Evolutionary conservation across 192 early-diverging fungal genomes (phyloP).

Genomic region (Gonapodya prolifera): DNA sequence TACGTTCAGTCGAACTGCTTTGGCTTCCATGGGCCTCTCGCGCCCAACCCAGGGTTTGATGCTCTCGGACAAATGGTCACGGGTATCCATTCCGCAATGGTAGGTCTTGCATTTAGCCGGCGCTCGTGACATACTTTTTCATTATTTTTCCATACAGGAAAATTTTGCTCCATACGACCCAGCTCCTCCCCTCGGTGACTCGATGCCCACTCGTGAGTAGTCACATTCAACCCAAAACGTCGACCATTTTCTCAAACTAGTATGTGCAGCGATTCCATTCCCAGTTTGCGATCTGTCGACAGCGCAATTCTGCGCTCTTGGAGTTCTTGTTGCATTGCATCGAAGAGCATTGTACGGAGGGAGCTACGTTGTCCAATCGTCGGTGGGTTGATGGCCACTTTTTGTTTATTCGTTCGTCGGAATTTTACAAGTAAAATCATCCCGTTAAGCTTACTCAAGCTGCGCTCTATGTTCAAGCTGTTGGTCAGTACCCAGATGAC

Average conservation of each 20-base stretch:
- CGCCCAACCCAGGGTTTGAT: slow-evolving; percentile 4
- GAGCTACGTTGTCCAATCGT: background rate
- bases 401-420: background rate
- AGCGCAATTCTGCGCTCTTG: background rate
- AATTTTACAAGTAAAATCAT: background rate
- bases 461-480: background rate
- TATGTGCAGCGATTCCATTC: background rate
- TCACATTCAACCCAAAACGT: background rate
- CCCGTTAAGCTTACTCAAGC: slow-evolving; percentile 2
- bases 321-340: background rate
- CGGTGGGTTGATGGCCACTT: background rate
- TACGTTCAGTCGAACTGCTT: slow-evolving; percentile 7
- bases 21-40: slow-evolving; percentile 1
- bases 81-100: background rate
- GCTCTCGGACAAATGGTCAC: slow-evolving; percentile 3
- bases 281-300: background rate
- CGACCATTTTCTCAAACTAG: background rate
- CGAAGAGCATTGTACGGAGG: background rate
- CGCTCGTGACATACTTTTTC: background rate
- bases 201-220: slow-evolving; percentile 1
- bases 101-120: background rate
- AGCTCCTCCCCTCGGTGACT: background rate
- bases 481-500: background rate
- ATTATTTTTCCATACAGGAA: background rate
- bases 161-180: background rate